These are phyloP conservation scores for Pichia inconspicua DNA, from an alignment of 1,139 yeast species.

Conservation along the genomic window DNA sequence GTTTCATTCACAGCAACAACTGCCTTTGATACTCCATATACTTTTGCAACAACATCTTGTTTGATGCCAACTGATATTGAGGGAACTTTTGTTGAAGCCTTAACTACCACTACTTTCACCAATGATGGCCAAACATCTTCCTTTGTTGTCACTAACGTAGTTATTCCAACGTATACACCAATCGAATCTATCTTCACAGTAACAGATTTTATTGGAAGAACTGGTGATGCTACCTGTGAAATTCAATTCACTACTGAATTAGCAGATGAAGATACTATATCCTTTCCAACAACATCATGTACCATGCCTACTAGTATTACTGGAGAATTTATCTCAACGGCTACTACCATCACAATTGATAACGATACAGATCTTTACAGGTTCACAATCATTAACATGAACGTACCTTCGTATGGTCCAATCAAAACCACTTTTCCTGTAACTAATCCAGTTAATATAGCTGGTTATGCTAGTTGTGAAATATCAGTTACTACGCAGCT, in stretches of 20 bases:
- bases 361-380: no score
- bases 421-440: no score
- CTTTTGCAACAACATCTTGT: conserved; percentile 5
- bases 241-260: neutral
- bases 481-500: no score
- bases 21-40: neutral
- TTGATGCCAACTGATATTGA: neutral
- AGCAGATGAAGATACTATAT: neutral
- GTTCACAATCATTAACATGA: no score
- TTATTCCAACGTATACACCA: neutral
- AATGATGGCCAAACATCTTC: neutral
- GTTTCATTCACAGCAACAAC: conserved; percentile 1
- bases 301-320: neutral
- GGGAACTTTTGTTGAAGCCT: neutral
- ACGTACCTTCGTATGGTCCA: no score
- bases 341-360: no score
- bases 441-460: no score
- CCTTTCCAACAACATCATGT: neutral
- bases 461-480: no score
- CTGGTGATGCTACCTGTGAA: neutral
- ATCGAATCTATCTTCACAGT: neutral
- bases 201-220: neutral
- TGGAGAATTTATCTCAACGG: no score
- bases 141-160: neutral
- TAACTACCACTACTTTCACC: neutral